Conservation (phyloP, 805 yeast genomes). For the Candida cerambycidarum region DNA sequence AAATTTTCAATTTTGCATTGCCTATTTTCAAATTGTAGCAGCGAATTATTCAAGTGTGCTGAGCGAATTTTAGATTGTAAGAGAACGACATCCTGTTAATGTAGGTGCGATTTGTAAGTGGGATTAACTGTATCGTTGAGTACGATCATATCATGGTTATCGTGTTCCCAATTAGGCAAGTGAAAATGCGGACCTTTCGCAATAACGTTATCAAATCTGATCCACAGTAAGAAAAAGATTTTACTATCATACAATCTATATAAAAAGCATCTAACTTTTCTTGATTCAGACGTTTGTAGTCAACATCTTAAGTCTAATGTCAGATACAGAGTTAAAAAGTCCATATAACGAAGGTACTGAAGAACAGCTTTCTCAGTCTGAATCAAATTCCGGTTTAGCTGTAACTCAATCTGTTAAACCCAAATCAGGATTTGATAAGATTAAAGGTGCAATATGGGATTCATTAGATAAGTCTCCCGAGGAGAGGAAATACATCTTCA, state of each 20-base stretch:
- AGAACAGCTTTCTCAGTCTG: not conserved
- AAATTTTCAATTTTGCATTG: too few species aligned
- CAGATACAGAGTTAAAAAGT: not conserved
- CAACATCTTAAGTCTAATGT: not conserved
- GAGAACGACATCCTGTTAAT: too few species aligned
- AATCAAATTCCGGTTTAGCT: not conserved
- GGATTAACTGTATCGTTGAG: too few species aligned
- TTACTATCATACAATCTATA: not conserved
- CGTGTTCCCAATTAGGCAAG: not conserved
- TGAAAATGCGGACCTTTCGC: not conserved
- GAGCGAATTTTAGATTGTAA: too few species aligned
- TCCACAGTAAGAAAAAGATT: not conserved
- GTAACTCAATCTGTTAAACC: not conserved
- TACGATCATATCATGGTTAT: not conserved
- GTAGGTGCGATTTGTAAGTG: too few species aligned
- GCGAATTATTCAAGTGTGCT: too few species aligned
- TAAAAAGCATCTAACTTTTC: not conserved
- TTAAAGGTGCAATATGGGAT: constrained; percentile 1
- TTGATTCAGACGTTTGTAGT: not conserved
- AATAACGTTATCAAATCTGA: not conserved
- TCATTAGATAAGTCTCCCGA: constrained; percentile 20
- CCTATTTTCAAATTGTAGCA: too few species aligned
- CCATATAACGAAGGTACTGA: not conserved
- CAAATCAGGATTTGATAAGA: not conserved
- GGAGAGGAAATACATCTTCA: constrained; percentile 29